Evolutionary conservation across 371 early-diverging fungal genomes (phyloP), one percentile per base, ranked within the genome.

Genomic region (Mortierella sp.): DNA sequence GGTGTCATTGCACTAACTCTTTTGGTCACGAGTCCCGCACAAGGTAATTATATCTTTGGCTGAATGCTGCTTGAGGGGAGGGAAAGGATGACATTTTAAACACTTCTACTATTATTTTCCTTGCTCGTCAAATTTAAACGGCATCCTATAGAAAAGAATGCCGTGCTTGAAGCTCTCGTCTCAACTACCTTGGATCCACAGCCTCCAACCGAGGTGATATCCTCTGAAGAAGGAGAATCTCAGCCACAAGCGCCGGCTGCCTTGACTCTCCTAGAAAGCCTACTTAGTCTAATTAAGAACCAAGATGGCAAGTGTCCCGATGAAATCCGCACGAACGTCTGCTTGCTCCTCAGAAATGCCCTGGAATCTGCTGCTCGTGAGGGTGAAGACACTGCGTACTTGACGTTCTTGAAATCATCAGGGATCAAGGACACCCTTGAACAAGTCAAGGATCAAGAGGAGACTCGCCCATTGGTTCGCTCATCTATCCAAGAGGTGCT

Each of bases 1-100:
- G 90, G 90, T 26, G 73, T 89, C 56, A 85, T 91, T 64, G 89
- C 89, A 9, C 68, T 91, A 29, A 86, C 87, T 0, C 72, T 89
- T 32, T 66, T 91, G 22, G 83, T 86, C 54, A 86, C 89, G 37
- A 72, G 78, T 22, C 62, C 72, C 19, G 22, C 72, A n/a, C 72
- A 72, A 64, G 70, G 69, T 66, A 70, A 15, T 64, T n/a, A 62
- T 31, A 9, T 29, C 49, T 54, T 54, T 40, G 19, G 8, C 12
- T 23, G 13, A 40, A 5, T 2, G 10, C 23, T 59, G 22, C 15
- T 59, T 31, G 60, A 35, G 19, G 12, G n/a, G 2, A 40, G 40
- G 10, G 10, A 10, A 40, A 10, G 15, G 40, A 10, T 15, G 40
- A 40, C 40, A 2, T 40, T 13, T 2, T 40, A 10, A 40, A 40